phyloP scores from a whole-genome alignment of 176 grass and related monocot genomes.

The Pontederia crassipes region DNA sequence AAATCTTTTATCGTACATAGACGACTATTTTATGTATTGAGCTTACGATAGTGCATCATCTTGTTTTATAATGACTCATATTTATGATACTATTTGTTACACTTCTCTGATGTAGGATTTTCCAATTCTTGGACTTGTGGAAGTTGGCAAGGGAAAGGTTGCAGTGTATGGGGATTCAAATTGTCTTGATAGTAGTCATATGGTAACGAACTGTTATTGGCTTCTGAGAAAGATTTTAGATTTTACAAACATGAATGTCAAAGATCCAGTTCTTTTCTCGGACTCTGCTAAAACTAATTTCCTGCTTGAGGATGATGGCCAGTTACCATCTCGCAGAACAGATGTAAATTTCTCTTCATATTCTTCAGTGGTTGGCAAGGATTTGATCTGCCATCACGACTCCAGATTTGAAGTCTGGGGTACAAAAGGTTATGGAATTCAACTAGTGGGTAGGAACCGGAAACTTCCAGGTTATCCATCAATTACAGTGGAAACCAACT shows the following conservation, averaged over 20 bases:
- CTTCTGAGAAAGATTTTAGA: conserved; percentile 82
- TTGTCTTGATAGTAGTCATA: conserved; percentile 97
- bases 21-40: too few relatives aligned
- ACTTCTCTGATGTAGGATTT: conserved; percentile 38
- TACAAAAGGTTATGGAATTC: conserved; percentile 61
- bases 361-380: conserved; percentile 60
- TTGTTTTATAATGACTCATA: background rate
- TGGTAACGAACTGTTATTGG: conserved; percentile 99
- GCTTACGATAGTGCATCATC: too few relatives aligned
- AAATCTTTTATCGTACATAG: too few relatives aligned
- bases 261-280: conserved; percentile 79
- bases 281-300: conserved; percentile 49
- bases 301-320: conserved; percentile 33
- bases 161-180: conserved; percentile 94
- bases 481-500: conserved; percentile 21
- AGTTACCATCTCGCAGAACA: conserved; percentile 43
- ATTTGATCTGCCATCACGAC: conserved; percentile 79
- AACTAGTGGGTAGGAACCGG: conserved; percentile 43
- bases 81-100: too few relatives aligned
- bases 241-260: conserved; percentile 66
- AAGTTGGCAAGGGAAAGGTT: conserved; percentile 59
- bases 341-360: conserved; percentile 87
- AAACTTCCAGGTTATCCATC: conserved; percentile 60
- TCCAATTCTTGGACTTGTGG: conserved; percentile 66
- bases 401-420: conserved; percentile 81